Conservation (phyloP, 2,329 filamentous ascomycete species). For the Reticulascus tulasneorum region DNA sequence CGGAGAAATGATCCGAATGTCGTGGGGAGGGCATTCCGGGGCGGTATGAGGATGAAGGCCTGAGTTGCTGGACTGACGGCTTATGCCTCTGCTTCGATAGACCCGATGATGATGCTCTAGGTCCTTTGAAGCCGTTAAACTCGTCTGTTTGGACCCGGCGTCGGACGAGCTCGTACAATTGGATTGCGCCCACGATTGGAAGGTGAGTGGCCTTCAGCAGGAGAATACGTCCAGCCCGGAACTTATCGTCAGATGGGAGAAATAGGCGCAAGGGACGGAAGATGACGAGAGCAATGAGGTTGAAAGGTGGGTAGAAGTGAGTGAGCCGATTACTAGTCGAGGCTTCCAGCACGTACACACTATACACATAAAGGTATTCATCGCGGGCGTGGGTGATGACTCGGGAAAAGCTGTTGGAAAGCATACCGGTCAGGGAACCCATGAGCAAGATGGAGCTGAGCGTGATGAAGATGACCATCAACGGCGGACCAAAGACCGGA, state of each 20-base stretch:
- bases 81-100: constrained; percentile 16
- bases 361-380: constrained; percentile 76
- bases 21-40: constrained; percentile 14
- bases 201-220: constrained; percentile 61
- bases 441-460: constrained; percentile 76
- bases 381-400: constrained; percentile 63
- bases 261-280: constrained; percentile 71
- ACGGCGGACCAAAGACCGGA: constrained; percentile 53
- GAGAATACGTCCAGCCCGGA: constrained; percentile 59
- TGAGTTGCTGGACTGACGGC: constrained; percentile 14
- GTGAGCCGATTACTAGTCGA: constrained; percentile 66
- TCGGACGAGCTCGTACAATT: constrained; percentile 57
- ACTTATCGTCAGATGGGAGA: constrained; percentile 56
- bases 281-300: constrained; percentile 67
- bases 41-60: constrained; percentile 19
- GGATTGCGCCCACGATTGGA: constrained; percentile 67
- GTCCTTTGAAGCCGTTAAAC: constrained; percentile 46
- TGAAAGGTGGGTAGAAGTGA: constrained; percentile 69
- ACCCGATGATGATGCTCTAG: constrained; percentile 24
- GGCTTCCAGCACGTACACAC: constrained; percentile 60
- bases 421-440: constrained; percentile 72
- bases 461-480: constrained; percentile 71
- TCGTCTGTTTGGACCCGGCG: constrained; percentile 35
- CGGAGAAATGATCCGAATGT: constrained; percentile 4
- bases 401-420: constrained; percentile 69